Base-by-base conservation (phyloP, 2,329 filamentous ascomycete genomes). In the Calonectria honghensis region DNA sequence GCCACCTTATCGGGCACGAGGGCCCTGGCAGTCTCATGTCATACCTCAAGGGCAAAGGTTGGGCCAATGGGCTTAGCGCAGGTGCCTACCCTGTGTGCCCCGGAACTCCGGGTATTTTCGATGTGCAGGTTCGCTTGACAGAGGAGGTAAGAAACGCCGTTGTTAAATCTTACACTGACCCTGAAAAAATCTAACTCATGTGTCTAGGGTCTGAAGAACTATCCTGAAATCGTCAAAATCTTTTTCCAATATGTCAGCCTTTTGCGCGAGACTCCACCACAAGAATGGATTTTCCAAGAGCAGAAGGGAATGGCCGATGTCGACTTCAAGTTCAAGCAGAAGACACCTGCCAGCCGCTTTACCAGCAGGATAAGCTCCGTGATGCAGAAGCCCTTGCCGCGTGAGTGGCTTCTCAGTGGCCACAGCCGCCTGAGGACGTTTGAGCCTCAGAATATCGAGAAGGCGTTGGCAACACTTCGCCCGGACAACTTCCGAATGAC, bases 221-320 rank as follows among this genome's bases (percentile, higher is more conserved):
- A 98, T 85, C 90, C 93, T 73, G 94, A 98, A 80, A 91, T 98
- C 24, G 90, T 94, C 76, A 96, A 96, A 84, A 91, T 93, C 37
- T 90, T 98, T 75, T 98, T 98, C 86, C 94, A 98, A 83, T 99
- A 99, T 81, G 93, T 98, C 76, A 93, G 95, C 14, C 91, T 99
- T 84, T 90, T 99, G 71, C 93, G 92, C 76, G 94, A 98, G 80
- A 90, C 90, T 3, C 91, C 94, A 6, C 96, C 96, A 0, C 94
- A 97, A 79, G 89, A 97, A 83, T 98, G 97, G 97, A 96, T 98
- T 73, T 96, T 97, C 73, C 92, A 98, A 39, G 97, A 99, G 85
- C 94, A 97, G 84, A 96, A 96, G 85, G 93, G 93, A 45, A 93
- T 98, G 86, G 93, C 94, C 57, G 96, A 98, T 78, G 95, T 98